These are phyloP conservation scores for Sindora glabra DNA, from an alignment of 306 rosid species.

Conservation along the genomic window DNA sequence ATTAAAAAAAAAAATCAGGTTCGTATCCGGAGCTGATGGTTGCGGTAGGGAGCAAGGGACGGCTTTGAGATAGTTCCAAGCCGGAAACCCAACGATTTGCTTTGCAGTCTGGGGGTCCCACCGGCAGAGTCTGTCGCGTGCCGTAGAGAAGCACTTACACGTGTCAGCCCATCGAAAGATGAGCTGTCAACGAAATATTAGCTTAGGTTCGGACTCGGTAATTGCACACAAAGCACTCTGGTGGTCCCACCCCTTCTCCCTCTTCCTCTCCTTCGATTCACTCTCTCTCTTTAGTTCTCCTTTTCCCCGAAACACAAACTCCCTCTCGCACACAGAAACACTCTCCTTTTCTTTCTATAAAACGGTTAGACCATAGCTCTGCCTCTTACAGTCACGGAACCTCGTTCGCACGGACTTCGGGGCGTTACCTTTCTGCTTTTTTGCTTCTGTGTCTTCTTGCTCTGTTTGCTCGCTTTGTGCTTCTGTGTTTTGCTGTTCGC, in stretches of 20 bases:
- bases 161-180: slow-evolving; percentile 37
- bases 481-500: no score
- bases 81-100: background rate
- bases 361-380: no score
- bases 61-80: background rate
- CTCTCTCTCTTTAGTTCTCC: background rate
- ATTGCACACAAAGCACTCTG: background rate
- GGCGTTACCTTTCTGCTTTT: no score
- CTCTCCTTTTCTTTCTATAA: no score
- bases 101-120: slow-evolving; percentile 36
- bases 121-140: slow-evolving; percentile 65
- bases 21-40: background rate
- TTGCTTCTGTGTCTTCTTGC: no score
- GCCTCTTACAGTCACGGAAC: no score
- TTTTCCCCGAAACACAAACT: no score
- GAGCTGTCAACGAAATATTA: slow-evolving; percentile 31
- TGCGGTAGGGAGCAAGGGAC: background rate
- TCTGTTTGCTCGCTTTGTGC: no score
- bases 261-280: no score
- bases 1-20: no score
- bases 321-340: no score
- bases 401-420: no score
- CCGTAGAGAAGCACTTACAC: slow-evolving; percentile 67
- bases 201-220: slow-evolving; percentile 12
- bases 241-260: slow-evolving; percentile 29